Evolutionary conservation across 768 basidiomycete species (phyloP), one percentile per base, ranked within the genome.

Genomic region (Auriculariales sp.): DNA sequence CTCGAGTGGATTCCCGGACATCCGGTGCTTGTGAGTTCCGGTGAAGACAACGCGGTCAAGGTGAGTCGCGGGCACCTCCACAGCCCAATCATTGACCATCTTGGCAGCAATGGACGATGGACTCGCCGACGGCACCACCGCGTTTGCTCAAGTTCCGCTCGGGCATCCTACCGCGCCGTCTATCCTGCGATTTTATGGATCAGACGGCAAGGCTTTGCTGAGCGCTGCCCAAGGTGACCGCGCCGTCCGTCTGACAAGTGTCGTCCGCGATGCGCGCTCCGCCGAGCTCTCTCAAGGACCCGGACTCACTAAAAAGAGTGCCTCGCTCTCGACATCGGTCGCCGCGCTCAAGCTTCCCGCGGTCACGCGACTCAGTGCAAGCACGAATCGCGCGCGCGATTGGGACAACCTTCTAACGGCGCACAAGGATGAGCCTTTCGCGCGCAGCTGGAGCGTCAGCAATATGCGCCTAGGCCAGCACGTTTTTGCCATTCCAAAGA

Each of bases 351-450:
- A 97, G 64, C 83, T 90, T 46, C 80, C 90, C 12, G 72, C 88
- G 0, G 72, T 95, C 28, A 80, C 78, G 1, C 71, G 83, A 5
- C 68, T 98, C 6, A 78, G 90, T 0, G 83, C 79, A 62, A 91
- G 90, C 1, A 72, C 79, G 1, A 71, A 82, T 1, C 76, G 92
- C 25, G 73, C 86, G 7, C 94, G 91, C 62, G 93, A 99, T 54
- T 99, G 95, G 95, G 94, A 98, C 59, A 92, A 98, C 58, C 82
- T 98, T 36, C 62, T 99, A 4, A 92, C 93, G n/a, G 78, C 79
- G 0, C 93, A 97, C 61, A 68, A 75, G 1, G 88, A 90, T 44
- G 92, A 94, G 57, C 71, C 77, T 3, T 74, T 81, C 50, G 85
- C 85, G 2, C 73, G 94, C 30, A 83, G 89, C 19, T 99, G 94